Evolutionary conservation across 306 rosid species (phyloP), one percentile per base, ranked within the genome.

Genomic region (Potentilla sterilis): DNA sequence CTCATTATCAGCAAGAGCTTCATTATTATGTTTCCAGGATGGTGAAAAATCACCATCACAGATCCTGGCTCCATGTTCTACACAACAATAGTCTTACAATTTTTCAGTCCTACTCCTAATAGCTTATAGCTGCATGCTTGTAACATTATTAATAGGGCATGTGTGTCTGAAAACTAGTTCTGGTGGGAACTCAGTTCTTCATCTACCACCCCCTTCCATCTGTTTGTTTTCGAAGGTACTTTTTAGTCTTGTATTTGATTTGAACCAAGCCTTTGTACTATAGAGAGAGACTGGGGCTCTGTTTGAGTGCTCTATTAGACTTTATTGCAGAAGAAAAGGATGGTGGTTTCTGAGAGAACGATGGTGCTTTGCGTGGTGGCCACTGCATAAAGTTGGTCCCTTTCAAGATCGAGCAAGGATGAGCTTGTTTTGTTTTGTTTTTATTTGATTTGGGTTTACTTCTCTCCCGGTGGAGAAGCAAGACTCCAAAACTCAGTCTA

Each of bases 311-410:
- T 62, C 67, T 34, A 11, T 21, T 21, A 6, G 3, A 2, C 21
- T 34, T 62, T 65, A 12, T 64, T 64, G 46, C n/a, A 32, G n/a
- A 28, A 32, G 67, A 65, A 43, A 38, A 16, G 46, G 24, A 28
- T 37, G 43, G 43, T 32, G 42, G 0, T 14, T 63, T 35, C 43
- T 34, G 68, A 61, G 69, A 28, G 40, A 28, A 28, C 28, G 13
- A n/a, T 61, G 67, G 69, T 64, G 47, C 8, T 9, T 37, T 65
- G 28, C 42, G 24, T 37, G 44, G 47, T 65, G 44, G 69, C 69
- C 69, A 65, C 69, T 65, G 69, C 46, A 18, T 65, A 65, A 65
- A 65, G 46, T 16, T 35, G 46, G 22, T 62, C 64, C 11, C 67
- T 61, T 32, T 28, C 38, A 59, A 59, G 44, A 5, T 63, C 15